Conservation (phyloP, 331 rosid species). For the Telfairia occidentalis region DNA sequence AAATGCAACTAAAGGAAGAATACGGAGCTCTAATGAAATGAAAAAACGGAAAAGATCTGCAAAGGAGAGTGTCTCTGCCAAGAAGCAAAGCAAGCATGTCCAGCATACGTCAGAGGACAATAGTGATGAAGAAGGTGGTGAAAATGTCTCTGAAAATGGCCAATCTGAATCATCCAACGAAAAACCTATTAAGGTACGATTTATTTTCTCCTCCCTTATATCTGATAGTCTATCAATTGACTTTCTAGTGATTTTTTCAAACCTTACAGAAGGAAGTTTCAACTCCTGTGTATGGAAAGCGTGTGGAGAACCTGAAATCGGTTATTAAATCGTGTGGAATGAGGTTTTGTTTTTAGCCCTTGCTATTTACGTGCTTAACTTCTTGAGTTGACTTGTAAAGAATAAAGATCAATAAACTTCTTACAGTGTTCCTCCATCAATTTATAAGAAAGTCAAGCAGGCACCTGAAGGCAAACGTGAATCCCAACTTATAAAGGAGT, state of each 20-base stretch:
- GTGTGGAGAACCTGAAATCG: conserved; percentile 77
- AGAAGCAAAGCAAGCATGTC: conserved; percentile 48
- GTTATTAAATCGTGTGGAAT: conserved; percentile 92
- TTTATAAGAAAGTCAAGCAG: conserved; percentile 86
- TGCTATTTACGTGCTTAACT: conserved; percentile 13
- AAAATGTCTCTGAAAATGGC: conserved; percentile 61
- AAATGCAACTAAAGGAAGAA: conserved; percentile 39
- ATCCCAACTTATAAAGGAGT: conserved; percentile 60
- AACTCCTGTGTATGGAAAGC: conserved; percentile 68
- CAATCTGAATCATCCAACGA: conserved; percentile 53
- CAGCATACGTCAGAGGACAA: conserved; percentile 32
- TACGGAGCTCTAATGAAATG: conserved; percentile 27
- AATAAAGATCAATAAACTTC: conserved; percentile 11
- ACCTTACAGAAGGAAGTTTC: conserved; percentile 72
- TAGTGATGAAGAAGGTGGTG: conserved; percentile 44
- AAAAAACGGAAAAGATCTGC: conserved; percentile 52
- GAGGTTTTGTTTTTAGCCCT: conserved; percentile 45
- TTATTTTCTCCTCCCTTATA: background rate
- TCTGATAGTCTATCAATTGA: conserved; percentile 3
- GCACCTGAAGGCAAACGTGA: conserved; percentile 80
- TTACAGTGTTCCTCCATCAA: conserved; percentile 66
- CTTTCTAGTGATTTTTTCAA: conserved; percentile 13
- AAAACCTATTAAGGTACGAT: conserved; percentile 32
- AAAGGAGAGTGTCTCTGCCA: conserved; percentile 40
- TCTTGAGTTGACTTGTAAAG: conserved; percentile 19